Evolutionary conservation across 805 yeast genomes (phyloP), one percentile per base, ranked within the genome.

Genomic region (Sungouiella blattae): DNA sequence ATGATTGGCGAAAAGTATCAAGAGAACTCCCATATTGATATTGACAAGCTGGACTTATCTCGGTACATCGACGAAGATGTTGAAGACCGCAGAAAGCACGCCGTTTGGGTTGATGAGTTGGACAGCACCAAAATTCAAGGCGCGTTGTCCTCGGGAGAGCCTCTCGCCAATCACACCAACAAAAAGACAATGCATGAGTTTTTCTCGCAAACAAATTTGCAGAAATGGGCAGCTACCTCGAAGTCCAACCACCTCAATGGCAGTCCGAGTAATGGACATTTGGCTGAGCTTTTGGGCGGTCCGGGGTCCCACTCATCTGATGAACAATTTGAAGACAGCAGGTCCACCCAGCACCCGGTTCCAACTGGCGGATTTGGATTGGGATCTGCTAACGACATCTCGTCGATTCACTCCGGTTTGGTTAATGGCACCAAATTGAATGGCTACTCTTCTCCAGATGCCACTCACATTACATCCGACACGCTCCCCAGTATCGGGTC

Each of bases 341-440:
- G 28, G 27, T 18, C 30, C 20, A 8, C 14, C 20, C 30, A 30
- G 29, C 25, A 13, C 6, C 14, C 14, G 8, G n/a, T 13, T 8
- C 7, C 33, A 5, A 12, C 23, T 23, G 39, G 44, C 18, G 49
- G 47, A 8, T 26, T 56, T 27, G 73, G 73, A 1, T 44, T 67
- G 26, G 73, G 73, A 9, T 62, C 54, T n/a, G 60, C 64, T 9
- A 58, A 59, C 25, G 73, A 67, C 39, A 67, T 67, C 15, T 52
- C 61, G 5, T 63, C 70, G 4, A 67, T 67, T 29, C 67, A 65
- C 36, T 62, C 69, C 2, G 71, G 64, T 6, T 27, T 54, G 15
- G 36, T 45, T 26, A 35, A 35, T 16, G 44, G 47, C 16, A 41
- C 40, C 28, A 26, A 27, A 15, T 17, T 25, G 2, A 28, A 26